Evolutionary conservation across 2,329 filamentous ascomycete genomes (phyloP).

Genomic region (Aspergillus transmontanensis): DNA sequence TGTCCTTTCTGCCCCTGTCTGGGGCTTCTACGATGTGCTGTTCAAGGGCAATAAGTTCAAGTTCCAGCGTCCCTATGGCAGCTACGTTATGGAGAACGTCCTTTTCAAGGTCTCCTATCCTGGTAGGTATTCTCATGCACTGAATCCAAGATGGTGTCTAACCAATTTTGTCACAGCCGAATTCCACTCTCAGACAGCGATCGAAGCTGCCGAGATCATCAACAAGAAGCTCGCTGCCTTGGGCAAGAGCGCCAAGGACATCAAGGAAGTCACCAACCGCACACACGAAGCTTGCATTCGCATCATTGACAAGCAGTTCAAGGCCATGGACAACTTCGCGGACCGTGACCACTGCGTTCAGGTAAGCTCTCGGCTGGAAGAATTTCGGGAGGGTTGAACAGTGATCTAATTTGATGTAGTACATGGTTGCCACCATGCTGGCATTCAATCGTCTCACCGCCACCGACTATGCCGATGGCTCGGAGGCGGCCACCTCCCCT

Average conservation of each 20-base stretch:
- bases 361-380: conserved; percentile 37
- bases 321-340: conserved; percentile 99
- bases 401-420: conserved; percentile 49
- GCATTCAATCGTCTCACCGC: conserved; percentile 92
- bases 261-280: conserved; percentile 89
- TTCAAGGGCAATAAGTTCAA: conserved; percentile 96
- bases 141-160: not conserved
- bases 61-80: conserved; percentile 95
- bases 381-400: not conserved
- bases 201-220: conserved; percentile 90
- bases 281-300: conserved; percentile 98
- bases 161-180: conserved; percentile 61
- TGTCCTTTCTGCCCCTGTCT: conserved; percentile 86
- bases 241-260: conserved; percentile 91
- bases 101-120: conserved; percentile 99
- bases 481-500: conserved; percentile 85
- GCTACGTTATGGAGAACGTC: conserved; percentile 99
- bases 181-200: conserved; percentile 98
- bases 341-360: conserved; percentile 99
- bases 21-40: conserved; percentile 98
- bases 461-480: conserved; percentile 88
- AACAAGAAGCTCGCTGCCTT: conserved; percentile 77
- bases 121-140: conserved; percentile 58
- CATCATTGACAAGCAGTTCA: conserved; percentile 99
- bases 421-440: conserved; percentile 98